Conservation (phyloP, 805 yeast species). For the Priceomyces fermenticarens region DNA sequence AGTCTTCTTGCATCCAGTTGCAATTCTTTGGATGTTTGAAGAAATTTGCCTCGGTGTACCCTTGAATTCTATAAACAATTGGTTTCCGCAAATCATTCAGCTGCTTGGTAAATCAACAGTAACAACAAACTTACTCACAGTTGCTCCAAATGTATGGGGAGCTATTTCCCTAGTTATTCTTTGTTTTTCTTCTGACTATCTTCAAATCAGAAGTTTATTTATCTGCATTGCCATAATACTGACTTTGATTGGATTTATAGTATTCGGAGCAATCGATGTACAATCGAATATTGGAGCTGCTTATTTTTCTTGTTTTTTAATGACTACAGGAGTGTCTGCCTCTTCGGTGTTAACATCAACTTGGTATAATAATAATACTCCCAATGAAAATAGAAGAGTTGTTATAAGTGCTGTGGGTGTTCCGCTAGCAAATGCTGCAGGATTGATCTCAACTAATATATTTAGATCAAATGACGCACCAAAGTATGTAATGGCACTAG, state of each 20-base stretch:
- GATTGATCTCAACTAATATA: constrained; percentile 29
- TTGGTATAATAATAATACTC: constrained; percentile 50
- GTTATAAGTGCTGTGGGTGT: constrained; percentile 46
- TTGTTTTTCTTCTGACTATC: constrained; percentile 40
- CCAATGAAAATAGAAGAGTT: constrained; percentile 44
- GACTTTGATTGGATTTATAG: constrained; percentile 45
- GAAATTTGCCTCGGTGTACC: constrained; percentile 50
- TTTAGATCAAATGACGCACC: constrained; percentile 32
- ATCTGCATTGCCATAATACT: constrained; percentile 34
- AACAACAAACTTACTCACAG: constrained; percentile 40
- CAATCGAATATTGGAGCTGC: constrained; percentile 36
- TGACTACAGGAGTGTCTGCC: constrained; percentile 49
- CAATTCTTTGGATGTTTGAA: constrained; percentile 42
- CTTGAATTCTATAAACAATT: constrained; percentile 44
- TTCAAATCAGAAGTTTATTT: constrained; percentile 36
- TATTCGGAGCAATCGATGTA: constrained; percentile 45
- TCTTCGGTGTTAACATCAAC: constrained; percentile 49
- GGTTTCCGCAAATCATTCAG: constrained; percentile 47
- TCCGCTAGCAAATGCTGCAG: constrained; percentile 31
- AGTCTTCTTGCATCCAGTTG: constrained; percentile 45
- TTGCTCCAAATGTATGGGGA: constrained; percentile 50
- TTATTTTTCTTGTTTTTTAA: constrained; percentile 42
- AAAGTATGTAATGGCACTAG: constrained; percentile 27
- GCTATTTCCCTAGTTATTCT: constrained; percentile 38
- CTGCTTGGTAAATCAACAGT: constrained; percentile 39